Conservation (phyloP, 2,329 filamentous ascomycete species). For the Aspergillus tamarii region DNA sequence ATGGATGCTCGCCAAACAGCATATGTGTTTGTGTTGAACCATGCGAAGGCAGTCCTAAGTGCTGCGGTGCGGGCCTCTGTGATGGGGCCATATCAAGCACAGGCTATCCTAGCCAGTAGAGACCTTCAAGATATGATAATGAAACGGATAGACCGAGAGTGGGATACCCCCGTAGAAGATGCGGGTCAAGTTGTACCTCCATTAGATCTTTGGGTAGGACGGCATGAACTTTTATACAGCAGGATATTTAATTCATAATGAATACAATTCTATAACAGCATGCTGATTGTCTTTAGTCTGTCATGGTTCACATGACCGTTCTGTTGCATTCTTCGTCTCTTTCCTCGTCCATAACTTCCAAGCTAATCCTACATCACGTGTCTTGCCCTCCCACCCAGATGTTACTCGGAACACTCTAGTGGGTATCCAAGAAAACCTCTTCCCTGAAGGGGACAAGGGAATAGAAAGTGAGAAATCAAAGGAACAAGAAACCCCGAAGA, state of each 20-base stretch:
- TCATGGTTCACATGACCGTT: constrained; percentile 24
- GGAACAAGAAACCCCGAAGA: constrained; percentile 20
- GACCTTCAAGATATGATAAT: constrained; percentile 57
- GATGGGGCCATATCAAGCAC: constrained; percentile 68
- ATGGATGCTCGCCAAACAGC: constrained; percentile 57
- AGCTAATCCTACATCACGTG: constrained; percentile 40
- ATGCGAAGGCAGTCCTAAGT: constrained; percentile 65
- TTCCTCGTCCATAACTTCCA: constrained; percentile 26
- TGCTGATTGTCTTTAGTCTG: constrained; percentile 5
- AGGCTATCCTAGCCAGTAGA: constrained; percentile 59
- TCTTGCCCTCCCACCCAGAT: constrained; percentile 26
- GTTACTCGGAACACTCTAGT: constrained; percentile 26
- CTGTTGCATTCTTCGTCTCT: constrained; percentile 29
- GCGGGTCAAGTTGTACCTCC: constrained; percentile 64
- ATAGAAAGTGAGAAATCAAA: constrained; percentile 17
- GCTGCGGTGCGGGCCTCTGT: constrained; percentile 66
- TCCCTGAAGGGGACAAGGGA: constrained; percentile 4
- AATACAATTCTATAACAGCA: constrained; percentile 13
- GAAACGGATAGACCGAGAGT: constrained; percentile 52
- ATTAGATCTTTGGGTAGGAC: constrained; percentile 66
- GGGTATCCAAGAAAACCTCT: constrained; percentile 34
- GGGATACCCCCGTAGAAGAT: constrained; percentile 54
- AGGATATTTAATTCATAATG: constrained; percentile 67
- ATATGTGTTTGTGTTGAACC: constrained; percentile 66
- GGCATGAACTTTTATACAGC: constrained; percentile 68